Evolutionary conservation across 306 rosid species (phyloP).

Genomic region (Hippophae gyantsensis): DNA sequence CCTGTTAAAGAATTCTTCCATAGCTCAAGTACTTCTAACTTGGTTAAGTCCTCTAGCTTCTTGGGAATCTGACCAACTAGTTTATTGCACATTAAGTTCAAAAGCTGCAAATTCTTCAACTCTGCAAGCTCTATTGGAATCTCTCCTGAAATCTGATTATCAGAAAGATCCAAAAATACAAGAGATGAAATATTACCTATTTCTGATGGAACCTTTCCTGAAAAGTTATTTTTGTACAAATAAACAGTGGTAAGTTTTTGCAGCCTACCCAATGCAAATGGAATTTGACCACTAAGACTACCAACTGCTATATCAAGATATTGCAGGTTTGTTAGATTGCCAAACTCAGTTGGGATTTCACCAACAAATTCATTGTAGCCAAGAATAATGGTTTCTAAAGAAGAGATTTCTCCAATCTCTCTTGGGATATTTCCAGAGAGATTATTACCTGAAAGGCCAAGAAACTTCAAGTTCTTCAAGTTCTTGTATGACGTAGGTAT

Average conservation of each 20-base stretch:
- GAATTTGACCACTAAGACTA: slow-evolving; percentile 66
- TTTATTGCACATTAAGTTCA: slow-evolving; percentile 73
- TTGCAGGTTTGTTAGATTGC: slow-evolving; percentile 65
- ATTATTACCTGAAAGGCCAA: slow-evolving; percentile 83
- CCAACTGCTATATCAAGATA: slow-evolving; percentile 84
- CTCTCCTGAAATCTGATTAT: slow-evolving; percentile 71
- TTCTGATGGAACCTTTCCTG: slow-evolving; percentile 63
- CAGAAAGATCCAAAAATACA: slow-evolving; percentile 69
- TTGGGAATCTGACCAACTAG: slow-evolving; percentile 60
- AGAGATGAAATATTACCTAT: slow-evolving; percentile 55
- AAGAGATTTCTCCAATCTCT: slow-evolving; percentile 50
- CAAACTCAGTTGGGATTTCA: slow-evolving; percentile 64
- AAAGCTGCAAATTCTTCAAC: slow-evolving; percentile 54
- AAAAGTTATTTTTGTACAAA: slow-evolving; percentile 64
- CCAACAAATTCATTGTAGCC: slow-evolving; percentile 80
- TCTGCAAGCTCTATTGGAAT: slow-evolving; percentile 60
- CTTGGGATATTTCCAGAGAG: slow-evolving; percentile 58
- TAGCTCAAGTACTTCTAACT: slow-evolving; percentile 52
- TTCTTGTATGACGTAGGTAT: slow-evolving; percentile 51
- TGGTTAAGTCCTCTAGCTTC: slow-evolving; percentile 56
- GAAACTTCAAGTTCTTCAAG: slow-evolving; percentile 58
- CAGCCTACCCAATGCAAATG: slow-evolving; percentile 57
- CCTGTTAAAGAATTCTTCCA: slow-evolving; percentile 73
- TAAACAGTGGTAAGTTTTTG: slow-evolving; percentile 54
- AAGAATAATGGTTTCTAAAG: slow-evolving; percentile 62